phyloP scores from a whole-genome alignment of 2,329 filamentous ascomycete genomes.

The Cytospora piceae region DNA sequence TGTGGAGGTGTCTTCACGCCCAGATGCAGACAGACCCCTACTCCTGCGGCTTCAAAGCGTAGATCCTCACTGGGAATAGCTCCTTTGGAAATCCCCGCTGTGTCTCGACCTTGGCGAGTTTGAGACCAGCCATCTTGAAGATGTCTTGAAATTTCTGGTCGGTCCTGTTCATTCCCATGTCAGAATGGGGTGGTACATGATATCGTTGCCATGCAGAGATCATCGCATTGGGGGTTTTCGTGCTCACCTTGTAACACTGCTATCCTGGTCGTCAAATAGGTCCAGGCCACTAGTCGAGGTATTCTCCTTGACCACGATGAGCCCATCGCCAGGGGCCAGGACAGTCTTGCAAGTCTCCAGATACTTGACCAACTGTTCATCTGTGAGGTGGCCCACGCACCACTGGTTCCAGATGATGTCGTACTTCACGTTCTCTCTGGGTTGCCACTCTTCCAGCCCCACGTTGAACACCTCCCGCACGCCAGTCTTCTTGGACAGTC shows the following conservation, averaged over 20 bases:
- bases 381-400: constrained; percentile 83
- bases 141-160: constrained; percentile 72
- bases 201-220: constrained; percentile 4
- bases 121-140: constrained; percentile 71
- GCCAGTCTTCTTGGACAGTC: constrained; percentile 60
- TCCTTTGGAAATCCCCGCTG: constrained; percentile 73
- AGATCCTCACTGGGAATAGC: constrained; percentile 76
- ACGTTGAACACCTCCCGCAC: constrained; percentile 68
- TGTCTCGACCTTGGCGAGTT: constrained; percentile 69
- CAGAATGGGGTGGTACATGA: neutral
- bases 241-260: constrained; percentile 70
- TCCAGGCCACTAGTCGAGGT: constrained; percentile 62
- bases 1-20: neutral
- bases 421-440: constrained; percentile 57
- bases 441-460: constrained; percentile 73
- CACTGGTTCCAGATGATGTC: constrained; percentile 90
- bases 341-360: constrained; percentile 61
- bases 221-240: constrained; percentile 13
- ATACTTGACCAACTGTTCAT: constrained; percentile 71
- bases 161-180: constrained; percentile 50
- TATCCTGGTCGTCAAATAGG: constrained; percentile 75
- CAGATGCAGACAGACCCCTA: constrained; percentile 4
- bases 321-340: constrained; percentile 46
- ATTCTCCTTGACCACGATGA: constrained; percentile 84
- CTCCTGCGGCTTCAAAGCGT: constrained; percentile 65